These are phyloP conservation scores for Claviceps pazoutovae DNA, from an alignment of 2,329 filamentous ascomycete genomes.

Conservation along the genomic window DNA sequence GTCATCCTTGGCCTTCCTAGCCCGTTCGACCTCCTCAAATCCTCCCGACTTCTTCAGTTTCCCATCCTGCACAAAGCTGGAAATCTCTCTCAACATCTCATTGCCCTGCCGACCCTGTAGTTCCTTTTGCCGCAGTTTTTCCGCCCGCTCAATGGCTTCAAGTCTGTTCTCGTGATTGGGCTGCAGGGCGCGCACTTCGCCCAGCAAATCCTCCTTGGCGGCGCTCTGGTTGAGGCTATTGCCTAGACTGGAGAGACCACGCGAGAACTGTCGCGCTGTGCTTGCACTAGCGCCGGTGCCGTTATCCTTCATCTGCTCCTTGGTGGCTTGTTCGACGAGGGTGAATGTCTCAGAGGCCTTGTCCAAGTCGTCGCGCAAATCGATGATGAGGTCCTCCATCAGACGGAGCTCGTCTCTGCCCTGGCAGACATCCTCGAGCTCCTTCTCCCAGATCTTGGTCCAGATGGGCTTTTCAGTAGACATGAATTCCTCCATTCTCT, in stretches of 20 bases:
- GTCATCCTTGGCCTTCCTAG: constrained; percentile 76
- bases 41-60: constrained; percentile 94
- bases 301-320: constrained; percentile 78
- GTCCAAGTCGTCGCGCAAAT: constrained; percentile 87
- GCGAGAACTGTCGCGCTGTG: constrained; percentile 41
- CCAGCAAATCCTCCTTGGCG: constrained; percentile 82
- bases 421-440: constrained; percentile 88
- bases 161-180: constrained; percentile 88
- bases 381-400: constrained; percentile 87
- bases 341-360: constrained; percentile 89
- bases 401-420: constrained; percentile 89
- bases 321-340: constrained; percentile 94
- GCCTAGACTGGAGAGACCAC: constrained; percentile 38
- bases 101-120: constrained; percentile 63
- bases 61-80: constrained; percentile 73
- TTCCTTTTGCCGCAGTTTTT: constrained; percentile 81
- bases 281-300: constrained; percentile 36
- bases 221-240: constrained; percentile 54
- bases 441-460: constrained; percentile 99
- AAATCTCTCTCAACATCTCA: constrained; percentile 71
- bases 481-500: constrained; percentile 88
- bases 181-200: constrained; percentile 83
- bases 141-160: constrained; percentile 93
- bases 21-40: constrained; percentile 81
- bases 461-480: constrained; percentile 86